Percentiles rank a stretch among this genome's conserved stretches.
Conservation (phyloP, 148 eudicot species). For the Spergularia bocconei region DNA sequence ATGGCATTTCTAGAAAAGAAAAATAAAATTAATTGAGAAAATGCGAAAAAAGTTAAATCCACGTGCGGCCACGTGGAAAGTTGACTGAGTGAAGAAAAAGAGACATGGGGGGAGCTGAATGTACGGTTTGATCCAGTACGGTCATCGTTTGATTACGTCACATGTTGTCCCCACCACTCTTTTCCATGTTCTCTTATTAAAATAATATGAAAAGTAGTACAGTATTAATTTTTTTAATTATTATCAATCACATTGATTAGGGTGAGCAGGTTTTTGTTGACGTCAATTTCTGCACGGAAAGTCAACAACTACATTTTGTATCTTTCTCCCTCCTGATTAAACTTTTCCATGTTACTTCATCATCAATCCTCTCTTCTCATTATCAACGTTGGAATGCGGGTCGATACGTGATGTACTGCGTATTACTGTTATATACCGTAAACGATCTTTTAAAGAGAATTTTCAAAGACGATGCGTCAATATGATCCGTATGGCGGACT, state of each 20-base stretch:
- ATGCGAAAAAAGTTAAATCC: not conserved
- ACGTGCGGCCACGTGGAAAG: slow-evolving; percentile 30
- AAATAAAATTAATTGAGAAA: not conserved
- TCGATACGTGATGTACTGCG: too few species aligned
- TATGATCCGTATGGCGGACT: too few species aligned
- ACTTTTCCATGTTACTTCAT: not conserved
- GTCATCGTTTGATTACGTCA: not conserved
- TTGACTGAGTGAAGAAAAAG: slow-evolving; percentile 28
- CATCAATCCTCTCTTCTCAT: too few species aligned
- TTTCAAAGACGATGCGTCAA: too few species aligned
- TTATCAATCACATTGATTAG: slow-evolving; percentile 21
- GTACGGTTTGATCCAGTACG: slow-evolving; percentile 28
- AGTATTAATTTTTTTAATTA: not conserved
- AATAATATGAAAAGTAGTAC: not conserved
- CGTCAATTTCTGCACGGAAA: slow-evolving; percentile 27
- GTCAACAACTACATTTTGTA: slow-evolving; percentile 22
- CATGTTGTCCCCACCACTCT: slow-evolving; percentile 12
- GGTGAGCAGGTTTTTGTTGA: slow-evolving; percentile 26
- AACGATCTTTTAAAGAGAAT: too few species aligned
- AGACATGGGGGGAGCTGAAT: slow-evolving; percentile 28
- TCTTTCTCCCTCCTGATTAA: not conserved
- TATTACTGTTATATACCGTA: too few species aligned
- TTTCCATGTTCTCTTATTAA: slow-evolving; percentile 13
- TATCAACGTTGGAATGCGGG: too few species aligned
- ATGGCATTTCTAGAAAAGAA: not conserved